A percentile compares a stretch with the other conserved stretches of the same genome.
Evolutionary conservation across 1,139 yeast species (phyloP).

Genomic region (Scheffersomyces titani): DNA sequence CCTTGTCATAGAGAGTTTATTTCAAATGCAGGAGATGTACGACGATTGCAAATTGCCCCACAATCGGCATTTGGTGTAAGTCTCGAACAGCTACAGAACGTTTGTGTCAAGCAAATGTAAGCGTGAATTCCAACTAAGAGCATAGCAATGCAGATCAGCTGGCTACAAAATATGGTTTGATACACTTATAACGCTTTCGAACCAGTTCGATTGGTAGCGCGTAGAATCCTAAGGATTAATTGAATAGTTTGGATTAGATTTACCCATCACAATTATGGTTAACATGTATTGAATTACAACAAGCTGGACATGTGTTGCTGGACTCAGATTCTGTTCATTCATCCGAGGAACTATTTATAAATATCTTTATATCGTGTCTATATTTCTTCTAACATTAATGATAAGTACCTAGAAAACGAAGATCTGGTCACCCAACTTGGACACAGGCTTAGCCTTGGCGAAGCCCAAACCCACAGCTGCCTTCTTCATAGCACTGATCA

Average conservation of each 20-base stretch:
- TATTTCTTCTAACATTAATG: neutral
- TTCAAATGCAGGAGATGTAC: neutral
- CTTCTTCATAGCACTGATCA: conserved; percentile 79
- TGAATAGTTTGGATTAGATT: no score
- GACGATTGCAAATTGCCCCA: neutral
- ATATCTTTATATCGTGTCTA: neutral
- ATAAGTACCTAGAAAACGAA: conserved; percentile 62
- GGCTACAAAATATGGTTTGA: no score
- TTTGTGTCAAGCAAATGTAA: neutral
- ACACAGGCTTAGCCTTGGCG: conserved; percentile 85
- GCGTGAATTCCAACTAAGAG: no score
- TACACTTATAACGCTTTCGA: no score
- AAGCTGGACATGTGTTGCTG: neutral
- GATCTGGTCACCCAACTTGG: conserved; percentile 90
- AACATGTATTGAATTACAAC: neutral
- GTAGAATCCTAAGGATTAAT: neutral
- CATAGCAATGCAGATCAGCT: no score
- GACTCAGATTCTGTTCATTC: neutral
- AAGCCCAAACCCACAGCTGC: conserved; percentile 78
- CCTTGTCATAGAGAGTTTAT: neutral
- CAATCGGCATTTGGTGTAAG: neutral
- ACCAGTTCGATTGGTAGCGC: neutral
- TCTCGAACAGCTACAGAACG: neutral
- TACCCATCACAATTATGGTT: neutral
- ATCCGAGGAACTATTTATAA: neutral